A percentile compares a stretch with the other conserved stretches of the same genome.
These are phyloP conservation scores for Colletotrichum coccodes DNA, from an alignment of 2,329 filamentous ascomycete species.

Conservation along the genomic window DNA sequence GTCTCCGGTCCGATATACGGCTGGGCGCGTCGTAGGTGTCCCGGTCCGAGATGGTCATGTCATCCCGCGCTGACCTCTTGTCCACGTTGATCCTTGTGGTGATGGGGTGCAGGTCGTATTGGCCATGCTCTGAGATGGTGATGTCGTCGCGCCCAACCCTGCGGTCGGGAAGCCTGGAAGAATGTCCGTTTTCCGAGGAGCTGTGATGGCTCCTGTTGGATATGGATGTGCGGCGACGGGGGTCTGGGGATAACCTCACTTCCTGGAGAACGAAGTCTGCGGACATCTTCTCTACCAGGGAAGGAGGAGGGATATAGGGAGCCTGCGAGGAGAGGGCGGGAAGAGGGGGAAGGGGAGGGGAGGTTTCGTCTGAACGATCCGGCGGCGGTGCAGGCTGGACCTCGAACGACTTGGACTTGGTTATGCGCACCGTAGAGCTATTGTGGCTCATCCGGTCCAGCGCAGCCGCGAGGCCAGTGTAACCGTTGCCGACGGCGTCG, in stretches of 20 bases:
- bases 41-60: conserved; percentile 17
- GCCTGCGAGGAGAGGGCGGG: conserved; percentile 31
- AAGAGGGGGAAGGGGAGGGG: conserved; percentile 16
- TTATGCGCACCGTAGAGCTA: conserved; percentile 38
- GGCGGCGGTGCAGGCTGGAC: conserved; percentile 18
- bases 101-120: conserved; percentile 24
- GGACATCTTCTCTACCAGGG: conserved; percentile 33
- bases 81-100: conserved; percentile 14
- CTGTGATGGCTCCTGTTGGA: conserved; percentile 37
- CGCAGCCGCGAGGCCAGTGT: conserved; percentile 73
- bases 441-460: conserved; percentile 61
- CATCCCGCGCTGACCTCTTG: conserved; percentile 9
- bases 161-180: conserved; percentile 26
- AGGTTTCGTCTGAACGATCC: background rate
- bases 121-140: conserved; percentile 34
- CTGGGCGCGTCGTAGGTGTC: conserved; percentile 25
- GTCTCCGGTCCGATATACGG: conserved; percentile 33
- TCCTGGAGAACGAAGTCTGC: conserved; percentile 32
- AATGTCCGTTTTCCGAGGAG: conserved; percentile 29
- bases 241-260: conserved; percentile 27
- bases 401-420: conserved; percentile 43
- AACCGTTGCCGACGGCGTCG: conserved; percentile 71
- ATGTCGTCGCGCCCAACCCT: conserved; percentile 28
- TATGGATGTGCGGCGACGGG: conserved; percentile 38
- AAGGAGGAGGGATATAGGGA: conserved; percentile 33